Conservation (phyloP, 164 flowering plant genomes). For the Paratinospora sagittata region DNA sequence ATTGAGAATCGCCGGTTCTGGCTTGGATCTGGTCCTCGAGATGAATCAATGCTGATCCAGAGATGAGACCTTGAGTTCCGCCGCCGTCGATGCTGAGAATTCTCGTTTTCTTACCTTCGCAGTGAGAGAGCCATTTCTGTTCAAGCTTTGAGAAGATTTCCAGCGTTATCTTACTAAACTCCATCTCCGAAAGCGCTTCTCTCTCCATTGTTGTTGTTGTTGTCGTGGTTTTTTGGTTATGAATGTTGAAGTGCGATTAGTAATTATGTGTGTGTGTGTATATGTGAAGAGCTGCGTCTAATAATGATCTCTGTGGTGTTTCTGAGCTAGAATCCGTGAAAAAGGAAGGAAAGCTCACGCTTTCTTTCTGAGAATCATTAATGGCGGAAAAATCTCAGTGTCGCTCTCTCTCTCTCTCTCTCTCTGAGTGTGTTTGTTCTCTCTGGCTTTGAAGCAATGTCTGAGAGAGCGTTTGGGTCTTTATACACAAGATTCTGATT, state of each 20-base stretch:
- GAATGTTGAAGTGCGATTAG: too few species aligned
- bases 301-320: background rate
- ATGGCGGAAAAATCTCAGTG: conserved; percentile 11
- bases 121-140: conserved; percentile 34
- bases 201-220: background rate
- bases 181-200: conserved; percentile 15
- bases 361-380: conserved; percentile 17
- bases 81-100: conserved; percentile 46
- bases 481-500: conserved; percentile 15
- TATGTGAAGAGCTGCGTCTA: too few species aligned
- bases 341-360: conserved; percentile 10
- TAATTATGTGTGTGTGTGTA: too few species aligned
- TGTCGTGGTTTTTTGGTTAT: too few species aligned
- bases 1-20: conserved; percentile 30
- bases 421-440: too few species aligned
- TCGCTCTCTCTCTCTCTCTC: conserved; percentile 4
- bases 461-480: conserved; percentile 5
- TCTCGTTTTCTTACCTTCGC: conserved; percentile 25
- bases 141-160: conserved; percentile 39
- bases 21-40: conserved; percentile 33
- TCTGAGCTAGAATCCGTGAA: conserved; percentile 7
- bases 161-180: conserved; percentile 25
- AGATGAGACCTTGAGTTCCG: conserved; percentile 25
- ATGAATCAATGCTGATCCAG: conserved; percentile 33
- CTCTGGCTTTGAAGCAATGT: background rate